Base-by-base conservation (phyloP, 176 grass and related monocot species). In the Cenchrus fungigraminus region DNA sequence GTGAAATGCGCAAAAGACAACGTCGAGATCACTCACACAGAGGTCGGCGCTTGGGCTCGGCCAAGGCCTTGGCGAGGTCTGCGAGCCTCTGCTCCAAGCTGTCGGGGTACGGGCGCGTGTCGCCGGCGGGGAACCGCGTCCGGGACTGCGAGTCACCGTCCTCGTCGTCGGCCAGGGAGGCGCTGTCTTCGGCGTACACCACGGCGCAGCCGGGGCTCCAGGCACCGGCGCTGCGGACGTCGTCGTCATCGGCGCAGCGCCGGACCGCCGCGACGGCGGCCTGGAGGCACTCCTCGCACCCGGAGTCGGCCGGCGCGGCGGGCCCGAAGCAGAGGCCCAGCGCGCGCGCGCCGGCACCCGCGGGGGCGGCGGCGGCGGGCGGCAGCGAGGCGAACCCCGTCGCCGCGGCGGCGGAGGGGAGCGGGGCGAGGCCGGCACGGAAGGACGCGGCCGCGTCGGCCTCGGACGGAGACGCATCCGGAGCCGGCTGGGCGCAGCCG, bases 321-420 rank as follows among this genome's bases (percentile, higher is more conserved):
- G 20, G 53, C 16, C 42, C 77, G 77, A 65, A 79, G 77, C 77
- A 79, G 77, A 79, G 13, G 14, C 77, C 77, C 12, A 79, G 14
- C 14, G 60, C 44, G 43, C 22, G 77, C 44, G 25, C 22, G 8
- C 70, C 20, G 20, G 20, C 2, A 4, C 12, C 20, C 11, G n/a
- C 20, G 40, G 40, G 9, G 13, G 20, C 44, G 68, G 68, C 2
- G 45, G 45, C 6, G 7, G 45, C 45, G 45, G 45, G 19, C 12
- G 46, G 77, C 60, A 51, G 43, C 20, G 77, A 9, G 42, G 77
- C 77, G 77, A 79, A 65, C n/a, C 76, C 76, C 43, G 58, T 45
- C 13, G 59, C 59, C 7, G 73, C 52, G 4, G 76, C 59, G 43
- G 76, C n/a, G 76, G 76, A 49, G 6, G 77, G 77, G 44, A 79